Evolutionary conservation across 495 filamentous ascomycete genomes (phyloP).

Genomic region (Lasiosphaeria ovina): DNA sequence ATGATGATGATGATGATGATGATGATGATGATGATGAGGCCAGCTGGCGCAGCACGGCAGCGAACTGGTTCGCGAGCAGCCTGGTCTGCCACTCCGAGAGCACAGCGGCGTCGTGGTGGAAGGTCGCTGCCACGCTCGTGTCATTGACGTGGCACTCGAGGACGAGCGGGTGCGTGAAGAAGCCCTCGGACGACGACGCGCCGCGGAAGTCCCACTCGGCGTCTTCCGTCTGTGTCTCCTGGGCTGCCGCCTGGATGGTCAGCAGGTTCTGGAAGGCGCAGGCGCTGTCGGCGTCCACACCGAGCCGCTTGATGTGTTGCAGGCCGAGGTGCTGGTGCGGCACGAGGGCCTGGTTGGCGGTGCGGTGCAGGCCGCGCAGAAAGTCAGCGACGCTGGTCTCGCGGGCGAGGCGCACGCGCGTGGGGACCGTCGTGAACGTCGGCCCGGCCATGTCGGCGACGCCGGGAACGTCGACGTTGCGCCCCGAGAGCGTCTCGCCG

Average conservation of each 20-base stretch:
- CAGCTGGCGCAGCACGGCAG: slow-evolving; percentile 22
- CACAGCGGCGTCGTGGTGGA: slow-evolving; percentile 24
- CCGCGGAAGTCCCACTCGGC: slow-evolving; percentile 23
- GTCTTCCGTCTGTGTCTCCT: background rate
- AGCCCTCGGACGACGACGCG: slow-evolving; percentile 19
- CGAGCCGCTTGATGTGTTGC: slow-evolving; percentile 38
- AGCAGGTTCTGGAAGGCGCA: slow-evolving; percentile 45
- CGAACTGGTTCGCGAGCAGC: slow-evolving; percentile 26
- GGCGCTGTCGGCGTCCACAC: slow-evolving; percentile 25
- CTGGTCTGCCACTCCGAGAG: slow-evolving; percentile 24
- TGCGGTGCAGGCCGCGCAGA: slow-evolving; percentile 32
- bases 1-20: background rate
- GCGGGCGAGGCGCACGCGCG: slow-evolving; percentile 33
- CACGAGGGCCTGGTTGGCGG: slow-evolving; percentile 35
- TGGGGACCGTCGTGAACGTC: slow-evolving; percentile 58
- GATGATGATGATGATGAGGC: background rate
- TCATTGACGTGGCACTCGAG: slow-evolving; percentile 23
- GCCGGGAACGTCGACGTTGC: slow-evolving; percentile 44
- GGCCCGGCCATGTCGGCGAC: slow-evolving; percentile 53
- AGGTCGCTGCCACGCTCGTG: slow-evolving; percentile 12
- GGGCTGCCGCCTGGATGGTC: slow-evolving; percentile 29
- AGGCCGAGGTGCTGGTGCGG: slow-evolving; percentile 47
- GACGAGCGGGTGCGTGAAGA: slow-evolving; percentile 30
- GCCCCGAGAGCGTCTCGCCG: slow-evolving; percentile 42
- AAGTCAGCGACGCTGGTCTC: slow-evolving; percentile 16